A percentile compares a stretch with the other conserved stretches of the same genome.
Evolutionary conservation across 1,139 yeast genomes (phyloP).

Genomic region (Debaryomyces robertsiae): DNA sequence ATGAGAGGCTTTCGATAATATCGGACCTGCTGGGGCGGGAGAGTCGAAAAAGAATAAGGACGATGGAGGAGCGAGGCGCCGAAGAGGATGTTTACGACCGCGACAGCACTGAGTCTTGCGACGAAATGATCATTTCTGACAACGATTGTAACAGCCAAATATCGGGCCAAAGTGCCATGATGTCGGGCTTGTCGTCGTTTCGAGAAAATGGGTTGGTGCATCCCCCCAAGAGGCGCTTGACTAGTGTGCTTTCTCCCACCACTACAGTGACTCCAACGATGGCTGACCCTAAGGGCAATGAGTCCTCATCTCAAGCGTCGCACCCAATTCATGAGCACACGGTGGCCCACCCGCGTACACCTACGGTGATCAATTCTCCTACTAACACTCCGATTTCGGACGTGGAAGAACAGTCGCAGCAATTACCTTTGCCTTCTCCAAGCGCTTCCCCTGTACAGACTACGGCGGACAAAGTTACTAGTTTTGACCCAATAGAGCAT

Average conservation of each 20-base stretch:
- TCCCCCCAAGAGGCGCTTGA: conserved; percentile 46
- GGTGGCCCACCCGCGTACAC: conserved; percentile 30
- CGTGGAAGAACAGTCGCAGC: conserved; percentile 41
- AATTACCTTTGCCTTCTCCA: conserved; percentile 66
- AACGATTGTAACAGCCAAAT: conserved; percentile 33
- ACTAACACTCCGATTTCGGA: conserved; percentile 44
- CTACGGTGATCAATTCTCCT: conserved; percentile 35
- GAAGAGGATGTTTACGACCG: conserved; percentile 18
- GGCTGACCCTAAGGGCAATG: conserved; percentile 8
- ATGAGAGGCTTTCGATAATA: conserved; percentile 29
- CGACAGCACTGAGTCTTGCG: conserved; percentile 32
- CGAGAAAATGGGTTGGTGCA: conserved; percentile 30
- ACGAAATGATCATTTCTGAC: conserved; percentile 42
- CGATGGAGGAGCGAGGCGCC: conserved; percentile 13
- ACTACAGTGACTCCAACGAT: conserved; percentile 14
- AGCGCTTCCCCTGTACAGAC: conserved; percentile 65
- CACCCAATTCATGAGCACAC: conserved; percentile 11
- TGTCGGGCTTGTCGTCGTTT: conserved; percentile 14
- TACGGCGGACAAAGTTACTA: conserved; percentile 14
- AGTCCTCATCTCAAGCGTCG: conserved; percentile 3
- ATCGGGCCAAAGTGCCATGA: conserved; percentile 20
- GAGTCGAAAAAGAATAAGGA: conserved; percentile 29
- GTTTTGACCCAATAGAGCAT: conserved; percentile 24
- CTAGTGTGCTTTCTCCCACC: conserved; percentile 21
- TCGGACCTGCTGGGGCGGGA: conserved; percentile 20